phyloP scores from a whole-genome alignment of 176 grass and related monocot genomes.

The Pharus latifolius region DNA sequence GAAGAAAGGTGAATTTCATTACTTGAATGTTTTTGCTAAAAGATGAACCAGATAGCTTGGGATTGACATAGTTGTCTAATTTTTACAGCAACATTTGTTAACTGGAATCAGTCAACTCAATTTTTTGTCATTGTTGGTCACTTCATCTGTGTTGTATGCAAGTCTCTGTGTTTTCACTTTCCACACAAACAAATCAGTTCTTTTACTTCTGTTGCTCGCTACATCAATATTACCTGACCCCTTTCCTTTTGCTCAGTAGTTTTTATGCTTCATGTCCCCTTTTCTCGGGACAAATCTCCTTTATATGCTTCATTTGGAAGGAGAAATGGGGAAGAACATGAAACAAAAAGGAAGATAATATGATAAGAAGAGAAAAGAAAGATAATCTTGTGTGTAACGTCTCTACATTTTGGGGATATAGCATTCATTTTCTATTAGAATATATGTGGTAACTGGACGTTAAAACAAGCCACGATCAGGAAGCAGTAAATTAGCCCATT shows the following conservation, averaged over 20 bases:
- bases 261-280: not conserved
- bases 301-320: no score
- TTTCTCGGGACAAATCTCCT: no score
- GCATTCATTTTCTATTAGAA: no score
- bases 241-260: not conserved
- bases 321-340: no score
- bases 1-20: conserved; percentile 54
- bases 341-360: no score
- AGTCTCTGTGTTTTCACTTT: conserved; percentile 7
- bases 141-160: not conserved
- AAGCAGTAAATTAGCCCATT: no score
- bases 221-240: not conserved
- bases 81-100: not conserved
- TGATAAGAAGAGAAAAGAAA: no score
- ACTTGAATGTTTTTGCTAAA: not conserved
- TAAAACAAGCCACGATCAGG: no score
- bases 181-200: not conserved
- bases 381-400: no score
- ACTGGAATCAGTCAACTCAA: not conserved
- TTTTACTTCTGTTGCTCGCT: conserved; percentile 7
- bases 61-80: not conserved
- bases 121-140: not conserved
- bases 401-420: no score
- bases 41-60: not conserved
- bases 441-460: no score